These are phyloP conservation scores for Boletus pseudopeckii DNA, from an alignment of 768 basidiomycete species.

Conservation along the genomic window DNA sequence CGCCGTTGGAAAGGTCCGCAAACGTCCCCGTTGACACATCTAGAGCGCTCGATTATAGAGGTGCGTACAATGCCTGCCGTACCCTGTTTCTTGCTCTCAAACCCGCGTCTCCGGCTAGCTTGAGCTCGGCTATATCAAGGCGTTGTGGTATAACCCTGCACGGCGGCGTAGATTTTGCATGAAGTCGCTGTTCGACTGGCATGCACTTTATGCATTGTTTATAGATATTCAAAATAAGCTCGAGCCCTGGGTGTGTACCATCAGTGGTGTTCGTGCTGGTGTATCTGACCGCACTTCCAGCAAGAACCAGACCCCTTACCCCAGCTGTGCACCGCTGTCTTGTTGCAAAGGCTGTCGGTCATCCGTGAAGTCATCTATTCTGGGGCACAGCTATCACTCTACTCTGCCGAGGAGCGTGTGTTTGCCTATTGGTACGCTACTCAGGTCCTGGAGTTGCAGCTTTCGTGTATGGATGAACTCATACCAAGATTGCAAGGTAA, in stretches of 20 bases:
- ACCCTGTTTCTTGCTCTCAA: neutral
- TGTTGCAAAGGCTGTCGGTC: constrained; percentile 56
- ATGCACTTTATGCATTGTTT: constrained; percentile 52
- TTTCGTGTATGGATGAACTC: constrained; percentile 51
- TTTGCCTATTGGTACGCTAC: constrained; percentile 76
- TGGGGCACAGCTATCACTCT: constrained; percentile 75
- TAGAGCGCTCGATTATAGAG: constrained; percentile 39
- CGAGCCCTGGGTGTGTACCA: constrained; percentile 14
- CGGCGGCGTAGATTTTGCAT: constrained; percentile 62
- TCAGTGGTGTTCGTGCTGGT: neutral
- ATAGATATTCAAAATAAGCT: constrained; percentile 21
- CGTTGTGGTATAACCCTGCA: constrained; percentile 65
- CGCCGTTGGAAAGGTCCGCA: constrained; percentile 38
- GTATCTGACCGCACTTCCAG: constrained; percentile 14
- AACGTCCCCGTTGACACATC: constrained; percentile 38
- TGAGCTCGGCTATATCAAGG: constrained; percentile 54
- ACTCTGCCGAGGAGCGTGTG: constrained; percentile 60
- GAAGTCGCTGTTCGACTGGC: constrained; percentile 66
- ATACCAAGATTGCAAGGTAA: constrained; percentile 35
- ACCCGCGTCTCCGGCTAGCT: constrained; percentile 39
- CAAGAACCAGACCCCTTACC: constrained; percentile 28
- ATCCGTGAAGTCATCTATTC: constrained; percentile 69
- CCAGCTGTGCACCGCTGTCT: constrained; percentile 32
- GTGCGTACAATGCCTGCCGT: constrained; percentile 17
- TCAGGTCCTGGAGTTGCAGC: constrained; percentile 54